Percentiles rank a stretch among this genome's conserved stretches.
Conservation (phyloP, 2,329 filamentous ascomycete genomes). For the Chrysosporium queenslandicum region DNA sequence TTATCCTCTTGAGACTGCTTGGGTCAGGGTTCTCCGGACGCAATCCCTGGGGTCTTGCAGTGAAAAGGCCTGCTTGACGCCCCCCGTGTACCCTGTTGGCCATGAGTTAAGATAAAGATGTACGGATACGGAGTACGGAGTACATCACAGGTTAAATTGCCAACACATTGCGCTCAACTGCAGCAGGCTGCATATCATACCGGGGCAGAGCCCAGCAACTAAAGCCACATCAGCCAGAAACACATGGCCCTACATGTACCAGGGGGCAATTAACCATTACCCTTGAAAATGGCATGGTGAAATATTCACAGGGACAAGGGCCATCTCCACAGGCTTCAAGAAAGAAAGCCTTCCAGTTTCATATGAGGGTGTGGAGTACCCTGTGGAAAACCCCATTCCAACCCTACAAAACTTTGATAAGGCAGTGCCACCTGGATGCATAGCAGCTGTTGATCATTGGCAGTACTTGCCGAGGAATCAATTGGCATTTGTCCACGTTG, state of each 20-base stretch:
- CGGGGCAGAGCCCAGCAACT: background rate
- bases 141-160: background rate
- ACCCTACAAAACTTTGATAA: background rate
- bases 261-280: background rate
- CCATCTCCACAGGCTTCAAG: background rate
- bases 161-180: background rate
- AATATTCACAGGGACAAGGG: background rate
- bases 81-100: background rate
- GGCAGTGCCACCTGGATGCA: too few relatives aligned
- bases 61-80: background rate
- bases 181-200: background rate
- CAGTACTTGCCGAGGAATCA: background rate
- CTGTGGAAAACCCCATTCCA: background rate
- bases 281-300: background rate
- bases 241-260: background rate
- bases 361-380: background rate
- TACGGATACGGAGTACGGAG: too few relatives aligned
- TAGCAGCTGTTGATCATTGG: background rate
- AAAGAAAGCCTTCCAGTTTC: background rate
- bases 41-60: background rate
- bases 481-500: background rate
- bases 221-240: background rate
- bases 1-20: background rate
- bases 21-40: background rate
- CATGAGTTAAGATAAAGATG: background rate